Evolutionary conservation across 768 basidiomycete genomes (phyloP).

Genomic region (Boletus vinaceobasis): DNA sequence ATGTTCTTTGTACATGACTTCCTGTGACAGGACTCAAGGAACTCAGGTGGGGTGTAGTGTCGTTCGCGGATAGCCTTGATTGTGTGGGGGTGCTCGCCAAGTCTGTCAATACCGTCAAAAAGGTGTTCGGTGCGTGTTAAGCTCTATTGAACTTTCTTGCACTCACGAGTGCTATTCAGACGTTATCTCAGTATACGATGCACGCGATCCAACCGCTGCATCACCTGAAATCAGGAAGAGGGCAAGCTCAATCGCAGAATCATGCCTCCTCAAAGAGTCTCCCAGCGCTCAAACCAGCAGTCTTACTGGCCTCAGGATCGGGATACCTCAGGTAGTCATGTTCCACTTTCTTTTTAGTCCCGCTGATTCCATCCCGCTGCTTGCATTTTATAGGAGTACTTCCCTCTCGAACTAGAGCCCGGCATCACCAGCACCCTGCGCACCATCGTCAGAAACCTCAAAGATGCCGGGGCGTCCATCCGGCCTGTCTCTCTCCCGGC

Average conservation of each 20-base stretch:
- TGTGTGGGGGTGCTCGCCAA: constrained; percentile 82
- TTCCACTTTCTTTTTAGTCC: neutral
- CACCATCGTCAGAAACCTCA: constrained; percentile 40
- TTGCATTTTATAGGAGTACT: constrained; percentile 58
- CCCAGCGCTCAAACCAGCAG: constrained; percentile 1
- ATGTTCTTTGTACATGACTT: neutral
- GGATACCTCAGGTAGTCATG: constrained; percentile 64
- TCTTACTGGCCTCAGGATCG: constrained; percentile 60
- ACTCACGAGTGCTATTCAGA: constrained; percentile 25
- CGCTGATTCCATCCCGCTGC: neutral
- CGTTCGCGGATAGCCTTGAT: constrained; percentile 93
- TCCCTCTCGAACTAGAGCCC: constrained; percentile 61
- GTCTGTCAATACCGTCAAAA: constrained; percentile 44
- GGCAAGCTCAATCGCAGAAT: constrained; percentile 30
- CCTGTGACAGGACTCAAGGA: constrained; percentile 4
- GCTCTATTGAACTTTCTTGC: neutral
- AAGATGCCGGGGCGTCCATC: constrained; percentile 58
- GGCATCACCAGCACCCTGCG: constrained; percentile 46
- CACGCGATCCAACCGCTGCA: constrained; percentile 72
- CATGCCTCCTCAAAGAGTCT: neutral
- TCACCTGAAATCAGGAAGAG: constrained; percentile 36
- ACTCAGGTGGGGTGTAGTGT: constrained; percentile 80
- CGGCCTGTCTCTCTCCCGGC: constrained; percentile 71
- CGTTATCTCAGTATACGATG: constrained; percentile 47
- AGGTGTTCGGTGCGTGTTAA: constrained; percentile 55